Conservation (phyloP, 257 asterid genomes). For the Fraxinus pennsylvanica region DNA sequence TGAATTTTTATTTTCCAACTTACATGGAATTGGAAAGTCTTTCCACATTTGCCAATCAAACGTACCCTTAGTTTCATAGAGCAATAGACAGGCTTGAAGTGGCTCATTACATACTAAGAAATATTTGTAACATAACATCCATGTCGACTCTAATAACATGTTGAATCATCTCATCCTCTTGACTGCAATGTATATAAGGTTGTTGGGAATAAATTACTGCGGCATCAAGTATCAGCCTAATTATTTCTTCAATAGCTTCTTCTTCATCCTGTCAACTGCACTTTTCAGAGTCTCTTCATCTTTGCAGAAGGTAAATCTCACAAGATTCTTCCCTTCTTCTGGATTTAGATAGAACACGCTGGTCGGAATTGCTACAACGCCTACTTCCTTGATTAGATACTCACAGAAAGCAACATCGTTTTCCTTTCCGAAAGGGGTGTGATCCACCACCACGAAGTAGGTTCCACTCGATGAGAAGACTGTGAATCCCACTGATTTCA, state of each 20-base stretch:
- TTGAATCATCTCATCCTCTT: too few relatives aligned
- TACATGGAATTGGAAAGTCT: too few relatives aligned
- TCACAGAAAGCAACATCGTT: constrained; percentile 85
- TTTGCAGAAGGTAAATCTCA: constrained; percentile 95
- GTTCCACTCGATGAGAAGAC: constrained; percentile 93
- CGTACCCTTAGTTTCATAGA: too few relatives aligned
- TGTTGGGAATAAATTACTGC: not conserved
- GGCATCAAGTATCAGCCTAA: not conserved
- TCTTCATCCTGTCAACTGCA: constrained; percentile 69
- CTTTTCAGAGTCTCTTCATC: constrained; percentile 69
- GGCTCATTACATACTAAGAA: too few relatives aligned
- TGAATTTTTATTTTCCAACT: too few relatives aligned
- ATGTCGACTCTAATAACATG: too few relatives aligned
- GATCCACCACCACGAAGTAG: constrained; percentile 87
- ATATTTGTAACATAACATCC: too few relatives aligned
- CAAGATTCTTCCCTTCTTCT: constrained; percentile 92
- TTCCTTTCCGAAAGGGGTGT: constrained; percentile 78
- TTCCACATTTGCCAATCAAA: too few relatives aligned
- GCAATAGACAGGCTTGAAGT: too few relatives aligned
- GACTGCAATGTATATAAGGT: not conserved
- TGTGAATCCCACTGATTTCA: constrained; percentile 76
- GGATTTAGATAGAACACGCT: constrained; percentile 88
- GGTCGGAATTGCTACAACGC: constrained; percentile 92
- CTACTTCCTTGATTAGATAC: constrained; percentile 86
- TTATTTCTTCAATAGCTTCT: constrained; percentile 51